Evolutionary conservation across 2,329 filamentous ascomycete genomes (phyloP), one percentile per base, ranked within the genome.

Genomic region (Aspergillus ochraceoroseus): DNA sequence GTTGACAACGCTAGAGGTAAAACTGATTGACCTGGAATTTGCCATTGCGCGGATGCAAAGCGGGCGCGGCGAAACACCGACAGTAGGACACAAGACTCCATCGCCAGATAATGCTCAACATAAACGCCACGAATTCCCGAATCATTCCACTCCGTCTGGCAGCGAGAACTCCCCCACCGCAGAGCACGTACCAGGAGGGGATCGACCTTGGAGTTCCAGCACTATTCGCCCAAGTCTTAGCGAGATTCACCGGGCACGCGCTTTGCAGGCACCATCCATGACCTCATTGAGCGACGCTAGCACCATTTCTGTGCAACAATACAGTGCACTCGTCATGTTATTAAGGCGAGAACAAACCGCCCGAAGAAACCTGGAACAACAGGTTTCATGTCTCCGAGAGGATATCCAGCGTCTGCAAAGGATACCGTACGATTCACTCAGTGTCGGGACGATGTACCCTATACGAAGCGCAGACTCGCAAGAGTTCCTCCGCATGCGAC

Each of bases 21-120:
- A 73, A 44, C 53, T 73, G 34, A 71, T 72, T 47, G 70, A 73
- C 32, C 58, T 73, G 3, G 70, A 73, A 47, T 70, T 70, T 40
- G 70, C 70, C 4, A 68, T 73, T 44, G 67, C 69, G 1, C 67
- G 70, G 37, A 61, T 73, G 43, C 70, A 73, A 49, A 64, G 58
- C 32, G 58, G 49, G 19, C 49, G 57, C 8, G 42, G 53, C 25
- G 54, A 54, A 14, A 46, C 49, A 15, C 45, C 33, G 28, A 47
- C 41, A 20, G 47, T 45, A 17, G 43, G 41, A 3, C 47, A 43
- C 9, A 49, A 51, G 8, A 53, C 44, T 18, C 25, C 48, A 25
- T 43, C 47, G 7, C 47, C 51, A 12, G 37, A 51, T 5, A 22
- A 40, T 11, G 27, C 29, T 8, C 45, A 25, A 8, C 42, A 48